Evolutionary conservation across 768 basidiomycete genomes (phyloP), one percentile per base, ranked within the genome.

Genomic region (Leccinum barrowsii): DNA sequence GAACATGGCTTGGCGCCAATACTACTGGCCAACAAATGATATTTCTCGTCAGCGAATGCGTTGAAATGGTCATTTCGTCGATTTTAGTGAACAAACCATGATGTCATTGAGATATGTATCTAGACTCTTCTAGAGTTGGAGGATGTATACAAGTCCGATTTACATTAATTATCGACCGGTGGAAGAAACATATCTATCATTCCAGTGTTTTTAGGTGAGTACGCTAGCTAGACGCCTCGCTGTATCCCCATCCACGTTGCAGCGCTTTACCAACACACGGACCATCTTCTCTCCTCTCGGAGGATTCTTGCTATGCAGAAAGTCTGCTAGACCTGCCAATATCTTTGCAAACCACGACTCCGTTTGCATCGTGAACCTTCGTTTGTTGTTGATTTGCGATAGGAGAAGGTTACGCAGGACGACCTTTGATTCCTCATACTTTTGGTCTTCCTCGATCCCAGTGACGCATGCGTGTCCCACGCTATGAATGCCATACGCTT

Each of bases 381-480:
- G 62, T 22, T 24, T 59, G 56, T 44, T 34, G 52, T 40, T 52
- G 21, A 59, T 21, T n/a, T 49, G 65, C 11, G 57, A 64, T 21
- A 55, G 19, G 24, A 68, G 55, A 49, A 72, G 69, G 21, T 15
- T 24, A 19, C 56, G 60, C 34, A 76, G 52, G 47, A 64, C 63
- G 24, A 53, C 52, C 51, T 52, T 71, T 28, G 77, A 79, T 57
- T 74, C 64, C 6, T 61, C 51, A 49, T 75, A 78, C 57, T 76
- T 78, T 12, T 63, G 63, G 13, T 68, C 70, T 50, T 63, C 67
- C 56, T 70, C 71, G 2, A 66, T 69, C 2, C 76, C 75, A 1
- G 78, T 79, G 57, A 80, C 68, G 56, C 80, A 80, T 7, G 76
- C 79, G 10, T 77, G 73, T 1, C 73, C 76, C 21, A 62, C 60